Evolutionary conservation across 2,329 filamentous ascomycete genomes (phyloP).

Genomic region (Trichophyton mentagrophytes): DNA sequence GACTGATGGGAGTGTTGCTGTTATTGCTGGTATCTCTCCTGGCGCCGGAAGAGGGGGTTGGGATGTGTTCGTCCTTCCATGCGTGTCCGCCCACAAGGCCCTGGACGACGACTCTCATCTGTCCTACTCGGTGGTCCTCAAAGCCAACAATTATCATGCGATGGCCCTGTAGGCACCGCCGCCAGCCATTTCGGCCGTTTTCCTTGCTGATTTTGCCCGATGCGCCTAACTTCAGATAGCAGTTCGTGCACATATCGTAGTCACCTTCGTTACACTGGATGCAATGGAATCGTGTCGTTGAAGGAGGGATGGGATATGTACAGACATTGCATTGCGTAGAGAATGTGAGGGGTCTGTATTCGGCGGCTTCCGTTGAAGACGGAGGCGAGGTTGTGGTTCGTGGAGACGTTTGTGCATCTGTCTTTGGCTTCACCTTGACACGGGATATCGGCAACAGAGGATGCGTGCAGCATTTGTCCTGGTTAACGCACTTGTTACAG

Average conservation of each 20-base stretch:
- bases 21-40: conserved; percentile 8
- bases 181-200: conserved; percentile 71
- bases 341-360: conserved; percentile 57
- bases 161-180: conserved; percentile 66
- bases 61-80: conserved; percentile 47
- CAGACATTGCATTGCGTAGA: conserved; percentile 70
- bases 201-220: conserved; percentile 55
- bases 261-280: conserved; percentile 64
- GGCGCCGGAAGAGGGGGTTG: conserved; percentile 11
- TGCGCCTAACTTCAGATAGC: conserved; percentile 57
- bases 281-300: conserved; percentile 65
- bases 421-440: conserved; percentile 23
- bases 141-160: conserved; percentile 75
- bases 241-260: conserved; percentile 71
- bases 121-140: conserved; percentile 53
- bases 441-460: conserved; percentile 64
- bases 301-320: conserved; percentile 56
- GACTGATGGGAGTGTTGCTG: conserved; percentile 16
- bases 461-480: conserved; percentile 69
- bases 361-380: conserved; percentile 4
- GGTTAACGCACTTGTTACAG: conserved; percentile 76
- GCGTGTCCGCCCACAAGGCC: conserved; percentile 68
- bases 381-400: not conserved
- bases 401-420: not conserved
- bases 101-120: conserved; percentile 53